phyloP scores from a whole-genome alignment of 306 rosid genomes.

The Quercus gilva region DNA sequence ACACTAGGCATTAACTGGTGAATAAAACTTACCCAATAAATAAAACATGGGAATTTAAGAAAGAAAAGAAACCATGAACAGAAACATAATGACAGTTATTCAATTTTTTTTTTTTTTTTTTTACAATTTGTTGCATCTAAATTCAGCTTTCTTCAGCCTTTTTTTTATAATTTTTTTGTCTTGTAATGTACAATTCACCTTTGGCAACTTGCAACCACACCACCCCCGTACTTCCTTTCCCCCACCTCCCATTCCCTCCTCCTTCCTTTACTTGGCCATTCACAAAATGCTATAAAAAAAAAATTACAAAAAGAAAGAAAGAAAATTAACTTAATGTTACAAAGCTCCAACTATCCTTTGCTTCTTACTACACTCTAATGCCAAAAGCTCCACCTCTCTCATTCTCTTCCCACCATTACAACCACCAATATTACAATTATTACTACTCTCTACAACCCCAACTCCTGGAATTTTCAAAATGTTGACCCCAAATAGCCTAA shows the following conservation, averaged over 20 bases:
- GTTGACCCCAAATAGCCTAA: constrained; percentile 90
- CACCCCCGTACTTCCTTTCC: neutral
- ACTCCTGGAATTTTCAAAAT: constrained; percentile 59
- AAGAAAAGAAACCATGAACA: neutral
- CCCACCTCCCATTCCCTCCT: neutral
- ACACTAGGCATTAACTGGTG: neutral
- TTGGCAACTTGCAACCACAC: constrained; percentile 51
- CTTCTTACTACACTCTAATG: constrained; percentile 70
- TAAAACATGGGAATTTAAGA: neutral
- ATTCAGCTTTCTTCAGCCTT: constrained; percentile 40
- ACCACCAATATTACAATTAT: constrained; percentile 26
- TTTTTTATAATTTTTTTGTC: neutral
- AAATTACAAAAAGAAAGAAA: neutral
- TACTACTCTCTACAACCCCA: constrained; percentile 18
- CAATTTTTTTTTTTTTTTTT: neutral
- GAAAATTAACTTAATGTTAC: constrained; percentile 36
- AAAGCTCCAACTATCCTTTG: constrained; percentile 86
- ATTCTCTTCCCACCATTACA: constrained; percentile 55
- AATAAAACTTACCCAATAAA: too few relatives aligned
- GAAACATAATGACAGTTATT: constrained; percentile 31
- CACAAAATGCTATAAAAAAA: constrained; percentile 30
- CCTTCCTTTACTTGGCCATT: constrained; percentile 10
- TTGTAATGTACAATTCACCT: constrained; percentile 51
- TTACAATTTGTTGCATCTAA: constrained; percentile 34
- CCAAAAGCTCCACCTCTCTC: constrained; percentile 63